Evolutionary conservation across 2,329 filamentous ascomycete species (phyloP).

Genomic region (Diaporthe citri): DNA sequence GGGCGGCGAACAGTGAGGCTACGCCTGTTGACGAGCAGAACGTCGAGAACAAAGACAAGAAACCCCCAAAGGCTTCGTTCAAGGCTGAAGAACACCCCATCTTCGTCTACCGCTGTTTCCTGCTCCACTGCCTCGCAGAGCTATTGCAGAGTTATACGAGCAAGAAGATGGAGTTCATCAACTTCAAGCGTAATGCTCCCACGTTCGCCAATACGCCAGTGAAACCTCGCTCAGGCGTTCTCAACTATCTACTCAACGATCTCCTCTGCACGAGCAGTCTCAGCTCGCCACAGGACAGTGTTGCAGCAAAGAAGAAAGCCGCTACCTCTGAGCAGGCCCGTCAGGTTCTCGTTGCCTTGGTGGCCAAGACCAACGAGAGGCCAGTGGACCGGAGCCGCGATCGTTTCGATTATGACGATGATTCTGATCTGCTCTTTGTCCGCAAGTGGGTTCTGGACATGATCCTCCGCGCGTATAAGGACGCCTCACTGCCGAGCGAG

Average conservation of each 20-base stretch:
- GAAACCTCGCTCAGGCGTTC: slow-evolving; percentile 90
- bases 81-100: slow-evolving; percentile 95
- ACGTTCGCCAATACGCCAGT: slow-evolving; percentile 88
- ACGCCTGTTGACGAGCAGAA: slow-evolving; percentile 38
- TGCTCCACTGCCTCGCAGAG: slow-evolving; percentile 92
- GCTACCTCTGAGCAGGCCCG: slow-evolving; percentile 90
- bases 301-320: slow-evolving; percentile 84
- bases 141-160: slow-evolving; percentile 92
- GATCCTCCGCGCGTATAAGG: slow-evolving; percentile 90
- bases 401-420: slow-evolving; percentile 78
- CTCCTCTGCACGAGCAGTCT: slow-evolving; percentile 73
- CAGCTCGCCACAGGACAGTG: slow-evolving; percentile 78
- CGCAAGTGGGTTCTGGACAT: slow-evolving; percentile 96
- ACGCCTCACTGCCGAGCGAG: slow-evolving; percentile 83
- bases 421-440: slow-evolving; percentile 89
- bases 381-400: slow-evolving; percentile 68
- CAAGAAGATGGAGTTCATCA: slow-evolving; percentile 98
- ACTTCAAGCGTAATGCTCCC: slow-evolving; percentile 94
- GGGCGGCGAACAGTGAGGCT: slow-evolving; percentile 32
- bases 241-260: slow-evolving; percentile 93
- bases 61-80: slow-evolving; percentile 79
- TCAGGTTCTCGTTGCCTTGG: slow-evolving; percentile 86
- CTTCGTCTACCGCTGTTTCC: slow-evolving; percentile 95
- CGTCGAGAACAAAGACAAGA: slow-evolving; percentile 68
- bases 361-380: slow-evolving; percentile 87